A percentile compares a stretch with the other conserved stretches of the same genome.
phyloP scores from a whole-genome alignment of 2,329 filamentous ascomycete species.

The Talaromyces rugulosus region DNA sequence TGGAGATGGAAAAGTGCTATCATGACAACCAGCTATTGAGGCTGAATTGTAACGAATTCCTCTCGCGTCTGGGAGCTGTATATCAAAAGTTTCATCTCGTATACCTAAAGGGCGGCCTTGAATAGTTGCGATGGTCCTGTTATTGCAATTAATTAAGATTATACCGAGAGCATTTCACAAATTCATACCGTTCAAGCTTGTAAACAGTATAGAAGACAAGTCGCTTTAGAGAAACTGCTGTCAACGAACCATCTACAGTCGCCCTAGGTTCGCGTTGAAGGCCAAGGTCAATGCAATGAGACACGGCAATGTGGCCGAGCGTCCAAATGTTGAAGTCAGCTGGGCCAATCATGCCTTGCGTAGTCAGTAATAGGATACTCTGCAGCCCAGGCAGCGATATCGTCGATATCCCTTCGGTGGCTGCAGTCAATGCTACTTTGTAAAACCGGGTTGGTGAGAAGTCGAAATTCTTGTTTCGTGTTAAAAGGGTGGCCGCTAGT shows the following conservation, averaged over 20 bases:
- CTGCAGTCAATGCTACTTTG: constrained; percentile 25
- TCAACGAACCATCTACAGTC: constrained; percentile 7
- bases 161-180: not conserved
- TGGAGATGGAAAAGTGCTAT: constrained; percentile 4
- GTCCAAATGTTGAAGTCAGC: constrained; percentile 36
- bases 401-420: constrained; percentile 29
- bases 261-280: constrained; percentile 30
- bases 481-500: constrained; percentile 31
- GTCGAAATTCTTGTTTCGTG: constrained; percentile 30
- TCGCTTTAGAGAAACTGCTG: constrained; percentile 16
- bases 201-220: constrained; percentile 35
- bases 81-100: constrained; percentile 35
- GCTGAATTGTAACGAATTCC: constrained; percentile 7
- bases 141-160: too few relatives aligned
- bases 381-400: constrained; percentile 33
- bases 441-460: constrained; percentile 32
- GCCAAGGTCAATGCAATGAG: constrained; percentile 36
- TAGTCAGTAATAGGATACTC: constrained; percentile 25
- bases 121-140: constrained; percentile 33
- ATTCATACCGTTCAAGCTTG: constrained; percentile 28
- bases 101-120: constrained; percentile 37
- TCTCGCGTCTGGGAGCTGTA: constrained; percentile 18
- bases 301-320: constrained; percentile 32
- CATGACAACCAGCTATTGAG: not conserved
- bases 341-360: constrained; percentile 31